Evolutionary conservation across 192 early-diverging fungal species (phyloP).

Genomic region (Entomortierella parvispora): DNA sequence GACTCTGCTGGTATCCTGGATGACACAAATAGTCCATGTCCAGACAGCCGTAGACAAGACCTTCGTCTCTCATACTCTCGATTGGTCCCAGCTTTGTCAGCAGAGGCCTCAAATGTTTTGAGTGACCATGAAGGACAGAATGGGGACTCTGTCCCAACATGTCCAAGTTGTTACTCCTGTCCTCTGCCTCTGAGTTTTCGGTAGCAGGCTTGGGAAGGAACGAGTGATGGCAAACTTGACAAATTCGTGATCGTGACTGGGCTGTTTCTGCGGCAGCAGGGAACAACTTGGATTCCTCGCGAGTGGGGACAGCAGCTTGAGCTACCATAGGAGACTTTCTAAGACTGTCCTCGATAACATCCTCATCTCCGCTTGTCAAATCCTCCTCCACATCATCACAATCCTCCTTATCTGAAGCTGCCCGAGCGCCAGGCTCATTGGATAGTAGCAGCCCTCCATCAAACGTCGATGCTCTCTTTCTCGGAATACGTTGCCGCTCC

Average conservation of each 20-base stretch:
- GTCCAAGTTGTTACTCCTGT: neutral
- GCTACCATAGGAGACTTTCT: neutral
- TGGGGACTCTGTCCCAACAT: neutral
- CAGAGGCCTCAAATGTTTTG: neutral
- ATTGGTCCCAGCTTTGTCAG: neutral
- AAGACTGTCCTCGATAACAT: neutral
- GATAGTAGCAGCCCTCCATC: constrained; percentile 42
- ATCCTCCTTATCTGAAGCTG: constrained; percentile 7
- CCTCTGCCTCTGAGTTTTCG: neutral
- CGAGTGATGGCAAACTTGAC: constrained; percentile 33
- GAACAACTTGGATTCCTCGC: neutral
- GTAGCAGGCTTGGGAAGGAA: constrained; percentile 4
- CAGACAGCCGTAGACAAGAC: neutral
- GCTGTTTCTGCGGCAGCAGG: too few relatives aligned
- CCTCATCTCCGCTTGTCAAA: constrained; percentile 38
- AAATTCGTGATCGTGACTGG: constrained; percentile 2
- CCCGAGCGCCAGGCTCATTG: neutral
- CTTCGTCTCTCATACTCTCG: neutral
- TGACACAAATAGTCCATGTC: constrained; percentile 6
- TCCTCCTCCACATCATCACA: constrained; percentile 26
- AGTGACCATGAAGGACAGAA: constrained; percentile 2
- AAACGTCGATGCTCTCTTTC: constrained; percentile 50
- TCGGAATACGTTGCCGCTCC: constrained; percentile 5
- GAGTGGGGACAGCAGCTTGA: too few relatives aligned
- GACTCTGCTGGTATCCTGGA: neutral